These are phyloP conservation scores for Biscogniauxia marginata DNA, from an alignment of 2,329 filamentous ascomycete species.

Conservation along the genomic window DNA sequence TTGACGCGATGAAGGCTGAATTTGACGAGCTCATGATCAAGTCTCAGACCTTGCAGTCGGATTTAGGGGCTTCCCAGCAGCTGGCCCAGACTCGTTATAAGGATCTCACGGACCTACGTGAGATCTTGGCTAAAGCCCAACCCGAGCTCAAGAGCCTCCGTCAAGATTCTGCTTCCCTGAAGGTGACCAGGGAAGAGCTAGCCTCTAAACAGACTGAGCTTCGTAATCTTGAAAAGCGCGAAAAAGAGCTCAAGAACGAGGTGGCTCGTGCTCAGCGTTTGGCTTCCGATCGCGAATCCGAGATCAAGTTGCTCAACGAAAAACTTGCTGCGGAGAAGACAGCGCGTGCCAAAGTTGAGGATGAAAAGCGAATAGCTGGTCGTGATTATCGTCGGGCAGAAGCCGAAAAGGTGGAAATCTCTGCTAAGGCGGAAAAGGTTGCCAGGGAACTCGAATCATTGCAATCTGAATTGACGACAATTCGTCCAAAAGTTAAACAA, in stretches of 20 bases:
- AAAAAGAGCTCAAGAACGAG: conserved; percentile 78
- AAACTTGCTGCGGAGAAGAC: conserved; percentile 74
- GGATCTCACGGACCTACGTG: conserved; percentile 77
- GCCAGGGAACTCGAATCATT: conserved; percentile 67
- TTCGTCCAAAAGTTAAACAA: conserved; percentile 61
- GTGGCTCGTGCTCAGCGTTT: conserved; percentile 68
- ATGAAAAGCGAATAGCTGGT: conserved; percentile 70
- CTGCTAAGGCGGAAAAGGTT: conserved; percentile 70
- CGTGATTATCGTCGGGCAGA: conserved; percentile 78
- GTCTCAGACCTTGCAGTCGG: conserved; percentile 70
- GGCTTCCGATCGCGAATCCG: conserved; percentile 69
- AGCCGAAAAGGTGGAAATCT: conserved; percentile 74
- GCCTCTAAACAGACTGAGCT: conserved; percentile 58
- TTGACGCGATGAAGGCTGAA: conserved; percentile 52
- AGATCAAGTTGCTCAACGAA: conserved; percentile 75
- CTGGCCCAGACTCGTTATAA: conserved; percentile 85
- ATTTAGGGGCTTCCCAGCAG: conserved; percentile 82
- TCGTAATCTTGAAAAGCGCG: conserved; percentile 73
- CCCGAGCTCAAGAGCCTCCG: conserved; percentile 79
- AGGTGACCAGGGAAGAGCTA: conserved; percentile 73
- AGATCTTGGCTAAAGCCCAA: conserved; percentile 79
- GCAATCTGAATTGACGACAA: conserved; percentile 69
- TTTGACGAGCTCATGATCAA: conserved; percentile 69
- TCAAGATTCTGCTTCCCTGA: conserved; percentile 73
- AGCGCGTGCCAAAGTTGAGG: conserved; percentile 71